Evolutionary conservation across 352 stramenopile genomes (phyloP).

Genomic region (Pythium biforme): DNA sequence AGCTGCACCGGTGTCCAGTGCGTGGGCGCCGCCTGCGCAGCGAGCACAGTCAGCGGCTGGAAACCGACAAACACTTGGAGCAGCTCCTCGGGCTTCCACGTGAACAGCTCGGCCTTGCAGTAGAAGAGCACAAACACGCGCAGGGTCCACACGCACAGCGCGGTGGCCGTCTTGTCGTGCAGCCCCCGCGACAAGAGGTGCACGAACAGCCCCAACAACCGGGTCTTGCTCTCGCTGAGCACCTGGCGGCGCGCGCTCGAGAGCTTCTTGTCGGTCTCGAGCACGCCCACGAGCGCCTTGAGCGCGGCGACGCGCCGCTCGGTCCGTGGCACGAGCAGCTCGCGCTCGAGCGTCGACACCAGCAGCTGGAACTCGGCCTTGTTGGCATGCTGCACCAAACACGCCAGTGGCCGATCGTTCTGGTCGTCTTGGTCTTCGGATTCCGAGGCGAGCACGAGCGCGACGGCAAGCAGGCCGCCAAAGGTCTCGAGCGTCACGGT

Average conservation of each 20-base stretch:
- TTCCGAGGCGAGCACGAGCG: slow-evolving; percentile 30
- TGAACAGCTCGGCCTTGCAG: slow-evolving; percentile 77
- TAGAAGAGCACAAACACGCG: slow-evolving; percentile 67
- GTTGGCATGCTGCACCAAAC: slow-evolving; percentile 55
- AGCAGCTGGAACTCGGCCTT: slow-evolving; percentile 73
- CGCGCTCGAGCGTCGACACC: slow-evolving; percentile 52
- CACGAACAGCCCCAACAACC: slow-evolving; percentile 47
- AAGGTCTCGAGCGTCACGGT: slow-evolving; percentile 55
- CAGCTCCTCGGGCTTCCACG: slow-evolving; percentile 73
- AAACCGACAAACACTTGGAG: slow-evolving; percentile 69
- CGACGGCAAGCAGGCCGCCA: slow-evolving; percentile 59
- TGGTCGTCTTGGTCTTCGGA: background rate
- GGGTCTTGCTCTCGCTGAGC: slow-evolving; percentile 53
- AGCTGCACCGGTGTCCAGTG: slow-evolving; percentile 37
- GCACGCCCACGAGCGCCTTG: slow-evolving; percentile 47
- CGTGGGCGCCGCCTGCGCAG: slow-evolving; percentile 18
- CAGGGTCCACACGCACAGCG: slow-evolving; percentile 51
- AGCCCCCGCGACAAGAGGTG: slow-evolving; percentile 31
- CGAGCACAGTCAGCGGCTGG: slow-evolving; percentile 43
- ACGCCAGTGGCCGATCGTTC: slow-evolving; percentile 3
- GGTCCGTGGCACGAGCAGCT: slow-evolving; percentile 37
- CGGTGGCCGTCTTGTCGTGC: background rate
- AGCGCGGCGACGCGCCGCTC: slow-evolving; percentile 55
- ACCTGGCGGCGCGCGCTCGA: slow-evolving; percentile 42
- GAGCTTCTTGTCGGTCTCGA: slow-evolving; percentile 66